Percentiles rank a stretch among this genome's conserved stretches.
These are phyloP conservation scores for Aaosphaeria pasadenensis DNA, from an alignment of 2,329 filamentous ascomycete genomes.

Conservation along the genomic window DNA sequence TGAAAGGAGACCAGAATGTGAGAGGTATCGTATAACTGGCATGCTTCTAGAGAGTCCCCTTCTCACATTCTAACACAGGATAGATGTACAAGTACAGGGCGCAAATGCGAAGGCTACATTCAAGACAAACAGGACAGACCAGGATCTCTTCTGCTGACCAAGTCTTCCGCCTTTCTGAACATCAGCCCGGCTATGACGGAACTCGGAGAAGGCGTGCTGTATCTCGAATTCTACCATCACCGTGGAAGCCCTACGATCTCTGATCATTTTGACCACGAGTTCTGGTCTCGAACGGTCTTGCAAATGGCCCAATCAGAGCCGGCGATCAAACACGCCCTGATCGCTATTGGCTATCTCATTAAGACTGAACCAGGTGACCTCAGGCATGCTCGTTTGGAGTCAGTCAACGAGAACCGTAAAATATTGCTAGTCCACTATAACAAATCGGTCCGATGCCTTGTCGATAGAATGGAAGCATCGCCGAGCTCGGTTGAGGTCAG, in stretches of 20 bases:
- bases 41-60: neutral
- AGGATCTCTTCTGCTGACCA: slow-evolving; percentile 1
- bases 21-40: slow-evolving; percentile 9
- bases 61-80: slow-evolving; percentile 1
- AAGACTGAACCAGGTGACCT: slow-evolving; percentile 18
- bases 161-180: slow-evolving; percentile 3
- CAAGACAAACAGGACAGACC: slow-evolving; percentile 2
- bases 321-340: slow-evolving; percentile 42
- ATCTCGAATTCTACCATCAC: slow-evolving; percentile 42
- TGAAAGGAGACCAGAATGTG: slow-evolving; percentile 16
- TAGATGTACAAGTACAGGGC: slow-evolving; percentile 28
- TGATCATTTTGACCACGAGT: slow-evolving; percentile 27
- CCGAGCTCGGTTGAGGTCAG: slow-evolving; percentile 33
- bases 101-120: slow-evolving; percentile 27
- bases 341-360: slow-evolving; percentile 41
- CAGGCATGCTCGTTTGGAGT: slow-evolving; percentile 12
- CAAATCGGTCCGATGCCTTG: slow-evolving; percentile 35
- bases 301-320: slow-evolving; percentile 43
- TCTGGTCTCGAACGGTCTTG: slow-evolving; percentile 42
- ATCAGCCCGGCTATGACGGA: slow-evolving; percentile 6
- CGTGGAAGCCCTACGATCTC: slow-evolving; percentile 37
- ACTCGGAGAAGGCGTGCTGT: slow-evolving; percentile 15
- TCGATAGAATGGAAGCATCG: slow-evolving; percentile 29
- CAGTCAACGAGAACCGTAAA: slow-evolving; percentile 4
- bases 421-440: slow-evolving; percentile 42